A percentile compares a stretch with the other conserved stretches of the same genome.
phyloP scores from a whole-genome alignment of 1,284 basidiomycete genomes.

The Ustilago curta region DNA sequence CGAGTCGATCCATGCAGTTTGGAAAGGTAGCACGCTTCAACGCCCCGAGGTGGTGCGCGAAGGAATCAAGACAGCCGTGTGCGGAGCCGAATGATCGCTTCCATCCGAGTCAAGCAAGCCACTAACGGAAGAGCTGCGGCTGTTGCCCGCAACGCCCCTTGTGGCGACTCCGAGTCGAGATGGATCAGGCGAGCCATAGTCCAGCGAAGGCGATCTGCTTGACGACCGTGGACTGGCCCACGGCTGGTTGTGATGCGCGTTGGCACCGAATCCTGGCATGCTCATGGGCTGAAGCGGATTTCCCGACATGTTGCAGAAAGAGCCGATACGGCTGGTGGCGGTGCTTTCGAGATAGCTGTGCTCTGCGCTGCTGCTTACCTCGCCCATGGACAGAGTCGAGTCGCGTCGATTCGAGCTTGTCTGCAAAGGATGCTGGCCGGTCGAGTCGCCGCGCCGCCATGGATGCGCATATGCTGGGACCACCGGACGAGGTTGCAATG shows the following conservation, averaged over 20 bases:
- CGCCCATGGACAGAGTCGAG: constrained; percentile 30
- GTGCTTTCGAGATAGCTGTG: constrained; percentile 40
- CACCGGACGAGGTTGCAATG: constrained; percentile 30
- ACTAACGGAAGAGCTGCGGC: constrained; percentile 32
- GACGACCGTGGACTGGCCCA: constrained; percentile 34
- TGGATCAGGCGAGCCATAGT: constrained; percentile 20
- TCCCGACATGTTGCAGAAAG: constrained; percentile 38
- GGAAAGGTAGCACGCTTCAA: too few relatives aligned
- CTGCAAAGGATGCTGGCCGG: constrained; percentile 34
- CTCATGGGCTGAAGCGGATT: constrained; percentile 39
- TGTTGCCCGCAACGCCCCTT: constrained; percentile 1
- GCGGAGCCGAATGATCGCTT: constrained; percentile 30
- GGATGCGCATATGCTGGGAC: constrained; percentile 26
- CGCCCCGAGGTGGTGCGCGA: constrained; percentile 22
- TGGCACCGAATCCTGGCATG: constrained; percentile 14
- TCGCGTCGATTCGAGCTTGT: constrained; percentile 17
- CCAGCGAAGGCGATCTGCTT: constrained; percentile 30
- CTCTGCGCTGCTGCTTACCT: constrained; percentile 37
- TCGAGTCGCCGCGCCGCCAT: constrained; percentile 20
- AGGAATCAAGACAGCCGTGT: constrained; percentile 26
- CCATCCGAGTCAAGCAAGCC: constrained; percentile 39
- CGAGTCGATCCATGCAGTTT: constrained; percentile 3
- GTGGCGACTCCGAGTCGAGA: constrained; percentile 12
- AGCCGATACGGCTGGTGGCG: constrained; percentile 44
- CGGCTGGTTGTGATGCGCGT: constrained; percentile 14